phyloP scores from a whole-genome alignment of 495 filamentous ascomycete species.

The Chaetomidium leptoderma region DNA sequence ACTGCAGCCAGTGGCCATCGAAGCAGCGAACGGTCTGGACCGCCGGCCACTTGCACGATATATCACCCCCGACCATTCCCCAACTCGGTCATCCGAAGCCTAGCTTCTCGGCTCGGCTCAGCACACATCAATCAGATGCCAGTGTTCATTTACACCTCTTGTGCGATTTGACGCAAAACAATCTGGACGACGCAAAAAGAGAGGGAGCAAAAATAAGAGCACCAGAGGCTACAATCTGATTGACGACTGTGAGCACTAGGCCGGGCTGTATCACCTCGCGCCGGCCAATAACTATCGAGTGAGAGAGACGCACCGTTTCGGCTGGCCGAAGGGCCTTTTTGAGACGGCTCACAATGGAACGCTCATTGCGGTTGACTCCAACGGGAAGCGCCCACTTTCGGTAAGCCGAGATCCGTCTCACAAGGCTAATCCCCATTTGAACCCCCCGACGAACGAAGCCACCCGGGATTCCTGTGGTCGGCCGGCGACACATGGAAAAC shows the following conservation, averaged over 20 bases:
- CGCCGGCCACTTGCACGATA: neutral
- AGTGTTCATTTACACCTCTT: neutral
- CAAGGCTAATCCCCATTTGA: neutral
- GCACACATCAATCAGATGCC: neutral
- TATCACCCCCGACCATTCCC: conserved; percentile 7
- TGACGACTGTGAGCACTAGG: neutral
- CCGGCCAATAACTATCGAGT: conserved; percentile 10
- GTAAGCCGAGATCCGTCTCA: conserved; percentile 14
- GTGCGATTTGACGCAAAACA: neutral
- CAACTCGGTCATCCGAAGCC: conserved; percentile 16
- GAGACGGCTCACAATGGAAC: conserved; percentile 6
- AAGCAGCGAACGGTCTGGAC: conserved; percentile 15
- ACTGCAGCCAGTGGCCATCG: neutral
- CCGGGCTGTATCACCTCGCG: conserved; percentile 11
- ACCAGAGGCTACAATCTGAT: neutral
- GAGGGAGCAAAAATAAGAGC: neutral
- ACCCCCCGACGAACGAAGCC: neutral
- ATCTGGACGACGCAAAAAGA: neutral
- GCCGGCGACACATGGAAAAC: neutral
- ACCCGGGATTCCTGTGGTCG: neutral
- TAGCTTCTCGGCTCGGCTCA: neutral
- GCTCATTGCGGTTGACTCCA: neutral
- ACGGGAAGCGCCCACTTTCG: conserved; percentile 5
- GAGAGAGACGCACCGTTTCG: conserved; percentile 10
- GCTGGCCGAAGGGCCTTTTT: conserved; percentile 8